Evolutionary conservation across 768 basidiomycete genomes (phyloP), one percentile per base, ranked within the genome.

Genomic region (Sporobolomyces pararoseus): DNA sequence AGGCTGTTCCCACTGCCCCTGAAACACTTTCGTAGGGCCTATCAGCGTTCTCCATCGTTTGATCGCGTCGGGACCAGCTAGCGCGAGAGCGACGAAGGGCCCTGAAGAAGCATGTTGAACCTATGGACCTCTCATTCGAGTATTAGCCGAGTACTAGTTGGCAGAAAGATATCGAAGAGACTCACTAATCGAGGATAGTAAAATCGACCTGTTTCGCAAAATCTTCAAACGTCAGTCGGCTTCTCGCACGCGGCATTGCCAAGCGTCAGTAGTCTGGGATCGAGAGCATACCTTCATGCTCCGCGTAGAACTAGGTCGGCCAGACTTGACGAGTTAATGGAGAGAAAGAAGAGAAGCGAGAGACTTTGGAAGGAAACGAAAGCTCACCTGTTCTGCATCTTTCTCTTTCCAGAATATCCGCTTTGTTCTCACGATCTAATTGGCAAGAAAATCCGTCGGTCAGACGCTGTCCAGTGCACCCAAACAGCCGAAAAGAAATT

Each of bases 11-110:
- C 76, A 77, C 49, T 74, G 72, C 6, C 49, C 68, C 49, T 66
- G 62, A 68, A 63, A 77, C 7, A 77, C 76, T 17, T 75, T 57
- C 4, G 76, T 77, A 12, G 76, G 76, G 0, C 76, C 76, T 32
- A 77, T 74, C 32, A 77, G 60, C 0, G 55, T 16, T 2, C 75
- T 60, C 74, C 74, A 77, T 7, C 50, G 63, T n/a, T 46, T 21
- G 58, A 77, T 70, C 4, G 74, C 76, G 54, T 69, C 62, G 27
- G 68, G 69, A 0, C 71, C 74, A 51, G 39, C 50, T 21, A 77
- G 68, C 0, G 75, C 75, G 60, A 75, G 71, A 0, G 73, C 74
- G 50, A 74, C 60, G 65, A 72, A 75, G 1, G 74, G 76, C 16
- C 72, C 76, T 13, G 70, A 72, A 19, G 72, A 63, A 6, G 72